Evolutionary conservation across 106 monocot species (phyloP), one percentile per base, ranked within the genome.

Genomic region (Ottelia alismoides): DNA sequence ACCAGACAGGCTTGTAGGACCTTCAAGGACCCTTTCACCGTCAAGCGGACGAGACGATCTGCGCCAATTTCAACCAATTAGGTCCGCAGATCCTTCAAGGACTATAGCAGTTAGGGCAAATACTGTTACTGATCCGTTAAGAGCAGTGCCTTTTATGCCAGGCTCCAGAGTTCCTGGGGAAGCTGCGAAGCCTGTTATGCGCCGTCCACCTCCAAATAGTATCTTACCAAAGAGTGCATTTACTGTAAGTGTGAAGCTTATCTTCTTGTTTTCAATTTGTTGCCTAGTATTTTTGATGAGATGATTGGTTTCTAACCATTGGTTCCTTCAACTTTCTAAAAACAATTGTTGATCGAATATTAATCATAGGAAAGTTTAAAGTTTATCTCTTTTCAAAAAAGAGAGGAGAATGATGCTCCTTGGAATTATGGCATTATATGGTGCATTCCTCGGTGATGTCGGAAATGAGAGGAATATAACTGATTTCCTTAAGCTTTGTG

Each of bases 1-100:
- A 46, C 85, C 82, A 51, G 81, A 85, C 63, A 75, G 64, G 23
- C 22, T 74, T 66, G 4, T 74, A 65, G 59, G 79, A 48, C 43
- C 68, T 66, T 68, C 68, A 30, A 71, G 74, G 51, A 65, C 29
- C 28, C 28, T 71, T 20, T 84, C 83, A 14, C 79, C 83, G 28
- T 63, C 62, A 53, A 70, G 68, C 27, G 65, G 26, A 52, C 65
- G 56, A 46, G 57, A 64, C 57, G 72, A 70, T 17, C 17, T 72
- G 51, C 55, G 51, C 0, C 53, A 57, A 40, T 47, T 44, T 57
- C 30, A 80, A 46, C 43, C 73, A 2, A n/a, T 79, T 25, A 72
- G 75, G 57, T 55, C 78, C 52, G 12, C 55, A 51, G 84, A 72
- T 52, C 20, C 58, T 50, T 52, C 63, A 18, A 73, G 75, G 31